Percentiles rank a stretch among this genome's conserved stretches.
phyloP scores from a whole-genome alignment of 805 yeast genomes.

The Candida boidinii region DNA sequence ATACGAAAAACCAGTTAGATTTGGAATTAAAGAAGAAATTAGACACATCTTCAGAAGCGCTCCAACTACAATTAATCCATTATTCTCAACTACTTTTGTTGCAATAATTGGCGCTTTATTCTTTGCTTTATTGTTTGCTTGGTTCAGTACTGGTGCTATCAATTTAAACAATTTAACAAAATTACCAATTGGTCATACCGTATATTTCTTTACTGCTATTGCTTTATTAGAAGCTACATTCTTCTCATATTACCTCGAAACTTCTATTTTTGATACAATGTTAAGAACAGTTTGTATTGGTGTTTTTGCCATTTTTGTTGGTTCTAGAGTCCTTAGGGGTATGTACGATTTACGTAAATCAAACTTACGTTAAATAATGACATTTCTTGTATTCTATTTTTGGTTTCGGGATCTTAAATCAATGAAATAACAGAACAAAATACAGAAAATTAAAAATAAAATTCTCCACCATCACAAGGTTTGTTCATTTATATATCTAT shows the following conservation, averaged over 20 bases:
- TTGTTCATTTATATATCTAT: not conserved
- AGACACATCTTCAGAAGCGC: slow-evolving; percentile 49
- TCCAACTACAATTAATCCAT: slow-evolving; percentile 42
- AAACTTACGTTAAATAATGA: too few relatives aligned
- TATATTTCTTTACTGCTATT: slow-evolving; percentile 40
- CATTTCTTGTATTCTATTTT: too few relatives aligned
- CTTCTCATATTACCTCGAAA: slow-evolving; percentile 47
- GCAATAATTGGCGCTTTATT: slow-evolving; percentile 33
- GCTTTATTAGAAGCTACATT: slow-evolving; percentile 45
- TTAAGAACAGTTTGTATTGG: slow-evolving; percentile 38
- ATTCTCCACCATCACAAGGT: too few relatives aligned
- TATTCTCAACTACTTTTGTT: slow-evolving; percentile 44
- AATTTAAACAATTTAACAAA: slow-evolving; percentile 27
- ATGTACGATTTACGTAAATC: slow-evolving; percentile 20
- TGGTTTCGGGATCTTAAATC: too few relatives aligned
- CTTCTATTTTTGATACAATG: slow-evolving; percentile 53
- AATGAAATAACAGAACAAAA: too few relatives aligned
- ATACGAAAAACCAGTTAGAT: slow-evolving; percentile 22
- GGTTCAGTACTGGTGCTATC: slow-evolving; percentile 31
- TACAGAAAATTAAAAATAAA: too few relatives aligned
- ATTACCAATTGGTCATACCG: slow-evolving; percentile 23
- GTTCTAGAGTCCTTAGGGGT: slow-evolving; percentile 54
- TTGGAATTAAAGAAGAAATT: slow-evolving; percentile 53
- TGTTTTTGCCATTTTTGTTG: slow-evolving; percentile 48
- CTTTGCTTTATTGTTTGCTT: slow-evolving; percentile 30